These are phyloP conservation scores for Ganoderma boninense DNA, from an alignment of 1,284 basidiomycete genomes.

Conservation along the genomic window DNA sequence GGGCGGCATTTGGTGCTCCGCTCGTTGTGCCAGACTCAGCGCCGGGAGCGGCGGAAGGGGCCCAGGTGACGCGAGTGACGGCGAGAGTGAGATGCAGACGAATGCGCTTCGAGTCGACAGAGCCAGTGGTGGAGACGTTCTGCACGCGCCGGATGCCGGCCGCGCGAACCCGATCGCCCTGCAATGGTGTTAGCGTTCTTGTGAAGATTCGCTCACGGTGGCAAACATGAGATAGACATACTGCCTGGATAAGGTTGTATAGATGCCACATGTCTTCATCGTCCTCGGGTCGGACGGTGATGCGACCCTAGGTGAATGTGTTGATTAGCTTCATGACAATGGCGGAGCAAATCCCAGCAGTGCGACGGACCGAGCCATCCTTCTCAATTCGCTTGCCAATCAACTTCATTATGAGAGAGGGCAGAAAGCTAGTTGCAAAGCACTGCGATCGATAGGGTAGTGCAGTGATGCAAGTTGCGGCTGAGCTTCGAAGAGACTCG, in stretches of 20 bases:
- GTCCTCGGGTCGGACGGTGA: conserved; percentile 91
- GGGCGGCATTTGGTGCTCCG: conserved; percentile 45
- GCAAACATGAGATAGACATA: conserved; percentile 30
- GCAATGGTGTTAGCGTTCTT: conserved; percentile 9
- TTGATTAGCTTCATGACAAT: conserved; percentile 2
- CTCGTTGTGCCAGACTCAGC: conserved; percentile 52
- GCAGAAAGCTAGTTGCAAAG: not conserved
- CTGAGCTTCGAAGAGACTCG: not conserved
- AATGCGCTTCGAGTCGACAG: conserved; percentile 91
- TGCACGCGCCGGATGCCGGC: conserved; percentile 87
- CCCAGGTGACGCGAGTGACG: conserved; percentile 78
- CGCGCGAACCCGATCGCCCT: conserved; percentile 91
- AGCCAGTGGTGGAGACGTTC: conserved; percentile 90
- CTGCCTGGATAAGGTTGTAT: conserved; percentile 94
- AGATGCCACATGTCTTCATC: conserved; percentile 99
- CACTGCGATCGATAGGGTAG: not conserved
- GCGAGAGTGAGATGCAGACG: conserved; percentile 86
- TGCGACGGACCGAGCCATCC: conserved; percentile 70
- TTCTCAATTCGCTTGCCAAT: conserved; percentile 81
- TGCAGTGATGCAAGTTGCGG: not conserved
- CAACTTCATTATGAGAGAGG: conserved; percentile 69
- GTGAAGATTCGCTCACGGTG: not conserved
- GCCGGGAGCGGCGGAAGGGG: conserved; percentile 64
- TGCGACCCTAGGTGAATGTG: conserved; percentile 72
- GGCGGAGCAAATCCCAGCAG: conserved; percentile 10